A percentile compares a stretch with the other conserved stretches of the same genome.
phyloP scores from a whole-genome alignment of 768 basidiomycete genomes.

The Calvatia gigantea region DNA sequence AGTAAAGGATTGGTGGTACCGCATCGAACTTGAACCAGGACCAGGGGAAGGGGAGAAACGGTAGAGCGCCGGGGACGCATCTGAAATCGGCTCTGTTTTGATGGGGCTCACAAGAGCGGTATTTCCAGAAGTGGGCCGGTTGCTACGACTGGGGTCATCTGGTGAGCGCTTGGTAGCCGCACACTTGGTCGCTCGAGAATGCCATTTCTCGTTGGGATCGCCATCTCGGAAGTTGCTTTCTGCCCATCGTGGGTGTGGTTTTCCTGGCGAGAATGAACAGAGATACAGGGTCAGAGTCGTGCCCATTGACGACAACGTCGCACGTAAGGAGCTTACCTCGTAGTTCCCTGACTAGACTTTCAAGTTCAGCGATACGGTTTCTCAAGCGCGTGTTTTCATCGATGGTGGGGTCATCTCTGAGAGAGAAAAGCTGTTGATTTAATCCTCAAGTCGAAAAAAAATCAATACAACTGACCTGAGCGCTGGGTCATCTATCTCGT shows the following conservation, averaged over 20 bases:
- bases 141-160: constrained; percentile 15
- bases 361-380: constrained; percentile 88
- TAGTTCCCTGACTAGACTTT: constrained; percentile 86
- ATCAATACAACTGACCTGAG: constrained; percentile 46
- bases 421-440: neutral
- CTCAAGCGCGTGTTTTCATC: constrained; percentile 84
- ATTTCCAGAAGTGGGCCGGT: constrained; percentile 27
- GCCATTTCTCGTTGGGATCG: constrained; percentile 83
- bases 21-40: constrained; percentile 35
- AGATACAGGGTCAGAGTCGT: constrained; percentile 1
- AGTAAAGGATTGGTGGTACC: constrained; percentile 45
- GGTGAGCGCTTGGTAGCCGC: constrained; percentile 32
- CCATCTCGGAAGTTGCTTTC: constrained; percentile 76
- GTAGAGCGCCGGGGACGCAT: constrained; percentile 54
- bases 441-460: neutral
- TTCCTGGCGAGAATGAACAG: constrained; percentile 43
- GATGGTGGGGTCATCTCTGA: constrained; percentile 81
- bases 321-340: constrained; percentile 46
- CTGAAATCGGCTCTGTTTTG: constrained; percentile 60
- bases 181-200: constrained; percentile 77
- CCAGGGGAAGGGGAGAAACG: constrained; percentile 65
- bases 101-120: constrained; percentile 54
- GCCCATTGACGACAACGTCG: neutral
- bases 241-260: constrained; percentile 86
- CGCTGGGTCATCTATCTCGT: constrained; percentile 89